phyloP scores from a whole-genome alignment of 202 grass and related monocot species.

The Eragrostis tef region DNA sequence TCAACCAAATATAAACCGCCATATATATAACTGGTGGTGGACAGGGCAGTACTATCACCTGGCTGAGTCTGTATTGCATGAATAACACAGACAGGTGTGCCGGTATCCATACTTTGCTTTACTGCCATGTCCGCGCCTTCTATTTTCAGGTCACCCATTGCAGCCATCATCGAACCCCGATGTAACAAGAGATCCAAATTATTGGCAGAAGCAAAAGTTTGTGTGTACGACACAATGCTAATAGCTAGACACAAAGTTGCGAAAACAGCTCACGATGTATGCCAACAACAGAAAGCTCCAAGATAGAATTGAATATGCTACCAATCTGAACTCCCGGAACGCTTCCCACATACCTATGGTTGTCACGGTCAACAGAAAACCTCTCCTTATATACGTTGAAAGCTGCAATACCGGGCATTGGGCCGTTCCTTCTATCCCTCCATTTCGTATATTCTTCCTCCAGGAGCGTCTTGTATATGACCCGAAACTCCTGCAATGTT shows the following conservation, averaged over 20 bases:
- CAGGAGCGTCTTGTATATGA: constrained; percentile 53
- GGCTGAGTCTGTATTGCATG: constrained; percentile 19
- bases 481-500: constrained; percentile 51
- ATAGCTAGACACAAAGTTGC: constrained; percentile 49
- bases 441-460: constrained; percentile 44
- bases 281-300: constrained; percentile 64
- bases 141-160: constrained; percentile 29
- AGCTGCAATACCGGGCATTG: constrained; percentile 49
- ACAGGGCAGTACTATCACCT: background rate
- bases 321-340: constrained; percentile 62
- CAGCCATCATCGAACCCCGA: constrained; percentile 47
- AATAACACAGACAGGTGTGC: constrained; percentile 62
- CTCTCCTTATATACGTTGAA: constrained; percentile 58
- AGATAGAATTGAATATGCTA: constrained; percentile 57
- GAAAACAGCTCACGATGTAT: constrained; percentile 46
- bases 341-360: constrained; percentile 53
- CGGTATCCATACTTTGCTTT: constrained; percentile 65
- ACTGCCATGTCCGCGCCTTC: constrained; percentile 57
- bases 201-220: constrained; percentile 40
- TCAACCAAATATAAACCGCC: constrained; percentile 69
- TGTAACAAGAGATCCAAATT: constrained; percentile 64
- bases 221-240: constrained; percentile 57
- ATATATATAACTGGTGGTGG: constrained; percentile 57
- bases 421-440: background rate
- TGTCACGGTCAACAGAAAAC: constrained; percentile 17